These are phyloP conservation scores for Setaria italica DNA, from an alignment of 202 grass and related monocot species.

Conservation along the genomic window DNA sequence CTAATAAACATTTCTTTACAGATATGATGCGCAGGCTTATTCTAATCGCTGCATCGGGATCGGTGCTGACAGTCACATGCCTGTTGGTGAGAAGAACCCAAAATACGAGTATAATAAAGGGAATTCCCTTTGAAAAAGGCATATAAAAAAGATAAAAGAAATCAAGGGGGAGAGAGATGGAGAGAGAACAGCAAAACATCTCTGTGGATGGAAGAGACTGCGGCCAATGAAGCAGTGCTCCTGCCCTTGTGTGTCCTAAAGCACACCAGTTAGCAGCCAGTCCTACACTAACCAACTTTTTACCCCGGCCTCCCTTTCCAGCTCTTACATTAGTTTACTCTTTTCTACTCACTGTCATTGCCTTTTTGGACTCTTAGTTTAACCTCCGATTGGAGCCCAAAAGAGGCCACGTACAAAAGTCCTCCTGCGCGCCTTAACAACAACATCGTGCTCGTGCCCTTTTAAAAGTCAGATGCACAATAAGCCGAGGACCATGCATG, in stretches of 20 bases:
- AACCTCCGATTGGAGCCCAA: slow-evolving; percentile 12
- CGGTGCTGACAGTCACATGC: slow-evolving; percentile 77
- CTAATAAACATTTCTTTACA: slow-evolving; percentile 54
- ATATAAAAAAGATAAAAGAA: background rate
- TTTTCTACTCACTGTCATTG: slow-evolving; percentile 21
- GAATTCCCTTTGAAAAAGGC: background rate
- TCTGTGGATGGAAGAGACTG: slow-evolving; percentile 44
- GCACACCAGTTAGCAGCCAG: background rate
- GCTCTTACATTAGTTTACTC: slow-evolving; percentile 29
- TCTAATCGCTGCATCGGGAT: slow-evolving; percentile 75
- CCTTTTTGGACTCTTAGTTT: slow-evolving; percentile 39
- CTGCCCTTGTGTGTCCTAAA: background rate
- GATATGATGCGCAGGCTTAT: slow-evolving; percentile 42
- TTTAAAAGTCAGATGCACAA: slow-evolving; percentile 23
- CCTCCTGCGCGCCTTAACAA: background rate
- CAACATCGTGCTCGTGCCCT: background rate
- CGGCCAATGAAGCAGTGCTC: slow-evolving; percentile 2
- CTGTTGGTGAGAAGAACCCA: slow-evolving; percentile 43
- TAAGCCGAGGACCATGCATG: slow-evolving; percentile 9
- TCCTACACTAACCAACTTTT: background rate
- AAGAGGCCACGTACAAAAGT: slow-evolving; percentile 33
- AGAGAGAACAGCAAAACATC: slow-evolving; percentile 31
- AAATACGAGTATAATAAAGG: slow-evolving; percentile 17
- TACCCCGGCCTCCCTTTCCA: background rate
- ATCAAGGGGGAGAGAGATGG: background rate